Evolutionary conservation across 2,329 filamentous ascomycete genomes (phyloP).

Genomic region (Graphiopsis chlorocephala): DNA sequence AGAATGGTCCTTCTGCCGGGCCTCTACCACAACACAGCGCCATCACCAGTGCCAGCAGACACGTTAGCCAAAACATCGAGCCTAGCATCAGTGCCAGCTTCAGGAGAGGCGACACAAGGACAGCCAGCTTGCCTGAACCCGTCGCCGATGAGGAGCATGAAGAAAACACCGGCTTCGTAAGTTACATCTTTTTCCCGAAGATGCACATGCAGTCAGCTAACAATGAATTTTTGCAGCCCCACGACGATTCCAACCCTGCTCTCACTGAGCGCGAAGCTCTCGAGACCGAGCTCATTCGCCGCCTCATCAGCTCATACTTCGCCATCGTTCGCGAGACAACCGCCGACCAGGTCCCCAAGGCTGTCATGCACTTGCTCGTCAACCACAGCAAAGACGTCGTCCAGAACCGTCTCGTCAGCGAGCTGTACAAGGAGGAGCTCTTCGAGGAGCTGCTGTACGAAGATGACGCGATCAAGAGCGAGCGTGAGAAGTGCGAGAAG

Average conservation of each 20-base stretch:
- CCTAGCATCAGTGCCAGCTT: conserved; percentile 81
- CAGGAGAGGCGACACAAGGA: conserved; percentile 63
- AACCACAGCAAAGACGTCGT: conserved; percentile 98
- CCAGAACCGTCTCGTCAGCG: conserved; percentile 92
- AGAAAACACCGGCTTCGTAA: conserved; percentile 29
- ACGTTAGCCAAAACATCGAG: conserved; percentile 76
- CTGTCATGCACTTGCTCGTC: conserved; percentile 96
- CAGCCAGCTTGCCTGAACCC: conserved; percentile 25
- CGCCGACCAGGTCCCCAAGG: conserved; percentile 96
- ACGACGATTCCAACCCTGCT: conserved; percentile 53
- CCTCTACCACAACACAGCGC: conserved; percentile 35
- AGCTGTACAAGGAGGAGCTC: conserved; percentile 86
- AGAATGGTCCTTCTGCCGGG: conserved; percentile 56
- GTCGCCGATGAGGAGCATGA: conserved; percentile 56
- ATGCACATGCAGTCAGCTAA: background rate
- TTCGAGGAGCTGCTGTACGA: conserved; percentile 95
- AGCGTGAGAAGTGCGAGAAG: conserved; percentile 97
- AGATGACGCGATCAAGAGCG: conserved; percentile 94
- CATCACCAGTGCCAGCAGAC: conserved; percentile 52
- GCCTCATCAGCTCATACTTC: conserved; percentile 97
- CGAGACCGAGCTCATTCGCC: conserved; percentile 95
- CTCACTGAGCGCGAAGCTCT: conserved; percentile 94
- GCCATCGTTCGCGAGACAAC: conserved; percentile 99
- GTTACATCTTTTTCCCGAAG: background rate
- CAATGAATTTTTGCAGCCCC: conserved; percentile 7